These are phyloP conservation scores for Pharnaceum exiguum DNA, from an alignment of 148 eudicot species.

Conservation along the genomic window DNA sequence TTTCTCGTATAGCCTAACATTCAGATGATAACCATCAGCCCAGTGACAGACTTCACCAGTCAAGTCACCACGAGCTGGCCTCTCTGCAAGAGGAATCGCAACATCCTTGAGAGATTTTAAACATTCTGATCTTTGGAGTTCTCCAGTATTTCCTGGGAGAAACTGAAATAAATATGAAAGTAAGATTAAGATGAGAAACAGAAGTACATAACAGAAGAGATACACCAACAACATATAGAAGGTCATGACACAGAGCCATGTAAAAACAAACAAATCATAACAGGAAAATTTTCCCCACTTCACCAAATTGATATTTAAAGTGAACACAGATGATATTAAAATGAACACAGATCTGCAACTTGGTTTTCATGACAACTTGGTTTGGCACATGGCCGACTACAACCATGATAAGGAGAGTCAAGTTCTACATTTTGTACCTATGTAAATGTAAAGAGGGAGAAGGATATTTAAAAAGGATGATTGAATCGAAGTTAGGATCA, in stretches of 20 bases:
- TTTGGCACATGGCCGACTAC: too few species aligned
- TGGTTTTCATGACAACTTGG: too few species aligned
- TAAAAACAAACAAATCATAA: background rate
- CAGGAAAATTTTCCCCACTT: too few species aligned
- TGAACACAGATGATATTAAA: too few species aligned
- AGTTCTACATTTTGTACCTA: too few species aligned
- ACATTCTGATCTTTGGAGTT: conserved; percentile 88
- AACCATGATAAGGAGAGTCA: too few species aligned
- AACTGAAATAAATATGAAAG: conserved; percentile 40
- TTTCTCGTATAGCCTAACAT: conserved; percentile 92
- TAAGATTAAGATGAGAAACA: background rate
- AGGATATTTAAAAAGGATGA: too few species aligned
- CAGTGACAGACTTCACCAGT: conserved; percentile 99
- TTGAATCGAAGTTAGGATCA: too few species aligned
- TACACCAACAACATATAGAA: background rate
- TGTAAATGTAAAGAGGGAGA: too few species aligned
- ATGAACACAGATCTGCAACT: too few species aligned
- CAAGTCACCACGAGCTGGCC: conserved; percentile 98
- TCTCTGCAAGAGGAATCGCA: conserved; percentile 90
- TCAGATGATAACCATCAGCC: conserved; percentile 99
- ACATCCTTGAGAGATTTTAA: conserved; percentile 80
- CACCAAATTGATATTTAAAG: too few species aligned
- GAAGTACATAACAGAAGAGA: background rate
- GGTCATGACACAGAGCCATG: background rate
- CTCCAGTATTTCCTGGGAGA: conserved; percentile 76